These are phyloP conservation scores for Cicer pinnatifidum DNA, from an alignment of 306 rosid species.

Conservation along the genomic window DNA sequence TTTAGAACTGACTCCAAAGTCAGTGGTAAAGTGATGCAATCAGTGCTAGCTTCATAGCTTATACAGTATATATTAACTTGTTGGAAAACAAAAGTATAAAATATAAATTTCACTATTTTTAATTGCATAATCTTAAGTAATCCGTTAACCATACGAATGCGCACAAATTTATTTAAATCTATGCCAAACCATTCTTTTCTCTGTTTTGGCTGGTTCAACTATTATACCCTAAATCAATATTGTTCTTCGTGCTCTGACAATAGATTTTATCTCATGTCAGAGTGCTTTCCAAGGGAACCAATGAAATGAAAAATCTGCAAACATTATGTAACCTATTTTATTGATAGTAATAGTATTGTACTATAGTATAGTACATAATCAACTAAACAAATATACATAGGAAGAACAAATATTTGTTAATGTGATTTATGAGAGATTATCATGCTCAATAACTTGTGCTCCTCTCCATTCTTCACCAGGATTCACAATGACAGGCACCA, in stretches of 20 bases:
- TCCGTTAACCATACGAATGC: neutral
- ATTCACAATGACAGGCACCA: constrained; percentile 78
- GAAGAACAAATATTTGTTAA: constrained; percentile 23
- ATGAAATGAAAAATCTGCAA: constrained; percentile 27
- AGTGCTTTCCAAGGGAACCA: constrained; percentile 1
- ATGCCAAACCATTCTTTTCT: no score
- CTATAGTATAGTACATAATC: constrained; percentile 25
- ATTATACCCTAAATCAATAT: neutral
- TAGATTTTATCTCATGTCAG: neutral
- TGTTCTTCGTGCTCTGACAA: neutral
- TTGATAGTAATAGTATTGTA: constrained; percentile 39
- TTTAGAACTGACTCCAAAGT: neutral
- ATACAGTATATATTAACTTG: no score
- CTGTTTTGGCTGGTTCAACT: no score
- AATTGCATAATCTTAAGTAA: neutral
- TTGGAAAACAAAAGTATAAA: no score
- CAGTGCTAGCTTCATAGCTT: neutral
- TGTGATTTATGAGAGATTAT: constrained; percentile 58
- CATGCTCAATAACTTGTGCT: constrained; percentile 94
- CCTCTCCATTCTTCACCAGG: constrained; percentile 95
- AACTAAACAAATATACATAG: constrained; percentile 34
- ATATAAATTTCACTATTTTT: no score
- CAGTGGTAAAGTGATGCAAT: neutral
- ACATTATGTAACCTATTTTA: constrained; percentile 37
- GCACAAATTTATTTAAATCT: no score